Percentiles rank a stretch among this genome's conserved stretches.
phyloP scores from a whole-genome alignment of 1,139 yeast genomes.

The Taiozyma onychis region DNA sequence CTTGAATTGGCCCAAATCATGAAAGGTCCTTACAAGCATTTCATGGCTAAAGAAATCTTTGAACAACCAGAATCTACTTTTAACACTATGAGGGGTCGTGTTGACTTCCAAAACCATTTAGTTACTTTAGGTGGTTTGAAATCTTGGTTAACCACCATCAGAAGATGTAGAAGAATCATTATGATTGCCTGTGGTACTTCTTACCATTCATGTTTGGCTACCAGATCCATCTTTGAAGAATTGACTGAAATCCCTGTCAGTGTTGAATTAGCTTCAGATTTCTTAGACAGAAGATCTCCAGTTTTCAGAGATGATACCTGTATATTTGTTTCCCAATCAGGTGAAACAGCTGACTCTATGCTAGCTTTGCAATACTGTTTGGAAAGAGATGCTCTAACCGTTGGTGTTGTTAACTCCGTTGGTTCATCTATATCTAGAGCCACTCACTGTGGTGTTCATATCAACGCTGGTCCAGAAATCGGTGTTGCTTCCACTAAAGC shows the following conservation, averaged over 20 bases:
- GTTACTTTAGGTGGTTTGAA: slow-evolving; percentile 90
- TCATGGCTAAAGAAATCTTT: slow-evolving; percentile 98
- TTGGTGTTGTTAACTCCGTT: slow-evolving; percentile 91
- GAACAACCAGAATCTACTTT: slow-evolving; percentile 98
- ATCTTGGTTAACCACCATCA: slow-evolving; percentile 77
- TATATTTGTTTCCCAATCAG: slow-evolving; percentile 96
- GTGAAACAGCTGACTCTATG: slow-evolving; percentile 99
- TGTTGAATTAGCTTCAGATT: slow-evolving; percentile 96
- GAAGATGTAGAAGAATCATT: slow-evolving; percentile 91
- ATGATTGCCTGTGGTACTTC: slow-evolving; percentile 99
- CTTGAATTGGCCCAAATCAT: slow-evolving; percentile 96
- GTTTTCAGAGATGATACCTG: slow-evolving; percentile 98
- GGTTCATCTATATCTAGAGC: slow-evolving; percentile 95
- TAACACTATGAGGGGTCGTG: slow-evolving; percentile 99
- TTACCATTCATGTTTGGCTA: slow-evolving; percentile 96
- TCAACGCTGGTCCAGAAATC: slow-evolving; percentile 98
- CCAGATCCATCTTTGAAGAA: slow-evolving; percentile 94
- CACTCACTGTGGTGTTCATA: slow-evolving; percentile 99
- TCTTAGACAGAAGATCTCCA: slow-evolving; percentile 90
- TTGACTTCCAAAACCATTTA: slow-evolving; percentile 75
- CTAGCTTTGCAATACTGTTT: slow-evolving; percentile 92
- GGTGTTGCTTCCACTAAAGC: slow-evolving; percentile 99
- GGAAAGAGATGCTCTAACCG: slow-evolving; percentile 95
- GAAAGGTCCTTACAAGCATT: slow-evolving; percentile 95
- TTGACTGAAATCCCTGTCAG: slow-evolving; percentile 93